Percentiles rank a stretch among this genome's conserved stretches.
These are phyloP conservation scores for Synchytrium microbalum DNA, from an alignment of 371 early-diverging fungal species.

Conservation along the genomic window DNA sequence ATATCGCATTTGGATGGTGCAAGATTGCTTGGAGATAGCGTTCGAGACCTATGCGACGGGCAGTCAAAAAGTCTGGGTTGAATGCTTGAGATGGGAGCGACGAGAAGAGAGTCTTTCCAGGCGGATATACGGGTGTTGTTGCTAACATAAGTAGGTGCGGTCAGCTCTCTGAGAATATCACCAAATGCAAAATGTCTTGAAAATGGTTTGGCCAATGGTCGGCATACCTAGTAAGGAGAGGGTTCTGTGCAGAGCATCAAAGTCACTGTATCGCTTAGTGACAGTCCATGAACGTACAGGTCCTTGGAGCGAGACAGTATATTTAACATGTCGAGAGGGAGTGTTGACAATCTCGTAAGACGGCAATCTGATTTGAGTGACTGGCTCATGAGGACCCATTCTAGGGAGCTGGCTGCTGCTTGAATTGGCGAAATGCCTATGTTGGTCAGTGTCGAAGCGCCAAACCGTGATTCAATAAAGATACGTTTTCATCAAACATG, in stretches of 20 bases:
- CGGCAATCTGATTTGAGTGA: neutral
- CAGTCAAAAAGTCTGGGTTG: conserved; percentile 64
- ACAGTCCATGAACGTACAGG: conserved; percentile 79
- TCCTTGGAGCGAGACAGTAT: conserved; percentile 16
- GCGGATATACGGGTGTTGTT: conserved; percentile 44
- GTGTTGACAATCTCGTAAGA: neutral
- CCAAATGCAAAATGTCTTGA: too few species aligned
- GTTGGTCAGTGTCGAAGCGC: too few species aligned
- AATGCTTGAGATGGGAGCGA: conserved; percentile 54
- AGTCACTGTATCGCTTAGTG: conserved; percentile 83
- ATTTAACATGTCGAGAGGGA: conserved; percentile 20
- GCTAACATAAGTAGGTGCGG: conserved; percentile 41
- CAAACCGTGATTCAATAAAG: too few species aligned
- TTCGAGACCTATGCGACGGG: conserved; percentile 68
- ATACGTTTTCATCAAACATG: too few species aligned
- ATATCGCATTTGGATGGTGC: conserved; percentile 61
- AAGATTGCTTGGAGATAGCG: conserved; percentile 70
- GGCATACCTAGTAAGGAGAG: too few species aligned
- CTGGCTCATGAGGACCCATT: neutral
- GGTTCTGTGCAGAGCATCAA: conserved; percentile 54
- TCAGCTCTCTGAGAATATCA: too few species aligned
- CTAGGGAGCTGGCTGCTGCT: neutral
- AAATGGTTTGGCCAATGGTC: too few species aligned
- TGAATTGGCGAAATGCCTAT: too few species aligned
- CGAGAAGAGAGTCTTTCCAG: conserved; percentile 54